A percentile compares a stretch with the other conserved stretches of the same genome.
These are phyloP conservation scores for Pestalotiopsis sp. DNA, from an alignment of 2,329 filamentous ascomycete genomes.

Conservation along the genomic window DNA sequence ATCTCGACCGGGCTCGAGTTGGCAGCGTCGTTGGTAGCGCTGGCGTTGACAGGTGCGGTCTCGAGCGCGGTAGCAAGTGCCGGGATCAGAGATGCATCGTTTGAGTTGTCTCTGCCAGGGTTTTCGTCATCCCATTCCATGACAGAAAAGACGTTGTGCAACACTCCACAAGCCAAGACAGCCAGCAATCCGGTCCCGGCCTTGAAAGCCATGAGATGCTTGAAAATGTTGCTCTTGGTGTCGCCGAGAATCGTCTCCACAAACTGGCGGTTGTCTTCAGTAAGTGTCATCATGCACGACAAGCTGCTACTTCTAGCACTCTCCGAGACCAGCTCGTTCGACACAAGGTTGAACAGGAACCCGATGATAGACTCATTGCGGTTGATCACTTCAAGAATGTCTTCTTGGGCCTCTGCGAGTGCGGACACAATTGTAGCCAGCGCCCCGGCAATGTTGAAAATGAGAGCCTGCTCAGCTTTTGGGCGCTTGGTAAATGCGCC, in stretches of 20 bases:
- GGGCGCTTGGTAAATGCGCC: conserved; percentile 49
- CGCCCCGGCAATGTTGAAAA: conserved; percentile 58
- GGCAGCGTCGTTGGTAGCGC: conserved; percentile 34
- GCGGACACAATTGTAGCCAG: conserved; percentile 55
- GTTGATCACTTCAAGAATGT: conserved; percentile 59
- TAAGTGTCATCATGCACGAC: conserved; percentile 58
- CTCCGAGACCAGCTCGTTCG: conserved; percentile 39
- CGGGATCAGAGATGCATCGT: conserved; percentile 53
- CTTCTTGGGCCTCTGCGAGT: conserved; percentile 61
- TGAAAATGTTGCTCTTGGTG: conserved; percentile 48
- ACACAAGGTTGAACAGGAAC: conserved; percentile 58
- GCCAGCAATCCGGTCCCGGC: conserved; percentile 49
- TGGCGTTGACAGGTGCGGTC: conserved; percentile 30
- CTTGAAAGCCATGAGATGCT: conserved; percentile 51
- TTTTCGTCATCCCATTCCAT: conserved; percentile 56
- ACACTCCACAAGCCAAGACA: conserved; percentile 60
- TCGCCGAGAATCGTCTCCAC: conserved; percentile 56
- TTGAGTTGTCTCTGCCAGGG: conserved; percentile 49
- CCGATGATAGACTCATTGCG: conserved; percentile 49
- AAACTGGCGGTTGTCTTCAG: conserved; percentile 61
- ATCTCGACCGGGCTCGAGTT: conserved; percentile 47
- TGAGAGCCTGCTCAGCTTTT: conserved; percentile 54
- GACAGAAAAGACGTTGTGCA: conserved; percentile 64
- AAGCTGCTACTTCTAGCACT: conserved; percentile 51
- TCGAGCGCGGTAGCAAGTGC: conserved; percentile 43